These are phyloP conservation scores for Dioscorea dumetorum DNA, from an alignment of 106 monocot species.

Conservation along the genomic window DNA sequence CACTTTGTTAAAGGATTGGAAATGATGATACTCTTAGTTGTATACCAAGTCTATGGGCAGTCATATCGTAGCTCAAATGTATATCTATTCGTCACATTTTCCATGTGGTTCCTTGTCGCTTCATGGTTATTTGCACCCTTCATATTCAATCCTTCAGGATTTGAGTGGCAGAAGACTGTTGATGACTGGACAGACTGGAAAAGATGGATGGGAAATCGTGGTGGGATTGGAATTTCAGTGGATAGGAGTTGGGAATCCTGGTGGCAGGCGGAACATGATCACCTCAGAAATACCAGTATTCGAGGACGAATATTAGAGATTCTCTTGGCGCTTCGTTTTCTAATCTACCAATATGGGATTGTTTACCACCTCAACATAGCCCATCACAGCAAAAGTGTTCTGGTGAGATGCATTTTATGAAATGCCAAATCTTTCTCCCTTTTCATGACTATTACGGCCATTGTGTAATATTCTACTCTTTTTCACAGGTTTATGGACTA, in stretches of 20 bases:
- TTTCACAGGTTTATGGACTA: conserved; percentile 69
- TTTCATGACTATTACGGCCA: neutral
- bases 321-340: conserved; percentile 67
- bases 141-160: conserved; percentile 82
- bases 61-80: conserved; percentile 59
- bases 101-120: conserved; percentile 93
- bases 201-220: conserved; percentile 90
- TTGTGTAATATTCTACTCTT: conserved; percentile 11
- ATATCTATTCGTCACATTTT: conserved; percentile 76
- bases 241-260: conserved; percentile 94
- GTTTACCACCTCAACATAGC: conserved; percentile 93
- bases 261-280: conserved; percentile 85
- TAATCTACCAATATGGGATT: conserved; percentile 88
- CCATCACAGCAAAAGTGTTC: conserved; percentile 59
- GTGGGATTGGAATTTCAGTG: conserved; percentile 70
- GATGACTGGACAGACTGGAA: conserved; percentile 96
- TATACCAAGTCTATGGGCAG: conserved; percentile 73
- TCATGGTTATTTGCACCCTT: conserved; percentile 95
- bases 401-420: conserved; percentile 36
- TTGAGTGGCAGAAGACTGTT: conserved; percentile 95
- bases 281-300: conserved; percentile 57
- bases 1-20: conserved; percentile 95
- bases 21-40: conserved; percentile 70
- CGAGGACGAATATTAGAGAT: conserved; percentile 61
- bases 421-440: neutral